Evolutionary conservation across 257 asterid species (phyloP), one percentile per base, ranked within the genome.

Genomic region (Petrea volubilis): DNA sequence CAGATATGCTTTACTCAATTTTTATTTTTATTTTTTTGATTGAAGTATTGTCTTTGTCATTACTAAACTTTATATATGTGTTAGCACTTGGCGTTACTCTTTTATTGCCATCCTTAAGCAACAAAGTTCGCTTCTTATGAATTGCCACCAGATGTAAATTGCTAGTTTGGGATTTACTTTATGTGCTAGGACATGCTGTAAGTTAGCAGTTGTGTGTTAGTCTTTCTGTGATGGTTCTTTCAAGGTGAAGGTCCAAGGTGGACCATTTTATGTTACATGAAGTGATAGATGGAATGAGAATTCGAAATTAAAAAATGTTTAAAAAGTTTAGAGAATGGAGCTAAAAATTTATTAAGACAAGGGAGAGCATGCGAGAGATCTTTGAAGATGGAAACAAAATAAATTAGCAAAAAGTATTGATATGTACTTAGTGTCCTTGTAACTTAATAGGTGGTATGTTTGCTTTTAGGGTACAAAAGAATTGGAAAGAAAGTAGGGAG

Each of bases 41-140:
- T 38, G 15, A 23, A 31, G 18, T 53, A 31, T 6, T 63, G 53
- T 53, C 28, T 36, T 50, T 29, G 47, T 18, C 3, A 28, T 67
- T 67, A 33, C 36, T 50, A 24, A 60, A 18, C 72, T 27, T 17
- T 27, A 13, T 10, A 1, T 63, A 44, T 21, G 43, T 55, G 46
- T 64, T 36, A 53, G 29, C 58, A 13, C 56, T 14, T 28, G 15
- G 52, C 61, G 11, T 28, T 24, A 20, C 59, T 72, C 23, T 52
- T 62, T 21, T 10, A 52, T 53, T 65, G 59, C 59, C 27, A 17
- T 64, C 52, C 59, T 64, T 55, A 41, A 20, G 59, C 57, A 49
- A 63, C 68, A 34, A 61, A 14, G 24, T 33, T 44, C 57, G 17
- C 31, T 60, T 4, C 21, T 6, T 34, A 1, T 17, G 3, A 38